Evolutionary conservation across 176 grass and related monocot genomes (phyloP), one percentile per base, ranked within the genome.

Genomic region (Pharus latifolius): DNA sequence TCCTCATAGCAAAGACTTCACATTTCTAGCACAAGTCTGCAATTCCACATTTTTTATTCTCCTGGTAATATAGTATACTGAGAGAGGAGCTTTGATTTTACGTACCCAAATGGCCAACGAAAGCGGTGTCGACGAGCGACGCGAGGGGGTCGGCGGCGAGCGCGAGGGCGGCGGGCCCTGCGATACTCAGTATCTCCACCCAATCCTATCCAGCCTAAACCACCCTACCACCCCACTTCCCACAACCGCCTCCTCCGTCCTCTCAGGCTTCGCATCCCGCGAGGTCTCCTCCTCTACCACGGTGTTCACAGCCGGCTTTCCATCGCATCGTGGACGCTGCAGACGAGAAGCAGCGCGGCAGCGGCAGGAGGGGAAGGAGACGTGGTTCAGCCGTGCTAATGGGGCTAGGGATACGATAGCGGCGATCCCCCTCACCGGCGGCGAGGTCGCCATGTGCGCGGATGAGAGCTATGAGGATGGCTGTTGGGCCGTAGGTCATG

Each of bases 101-200:
- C 28, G 50, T 84, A 91, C 88, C 88, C 10, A 91, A 17, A 74
- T 91, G 84, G 0, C 88, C 84, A 9, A 91, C 88, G 67, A 84
- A 87, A 43, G 88, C 84, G 43, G 88, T 91, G 78, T 91, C 88
- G 54, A 91, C 77, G 48, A 91, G 76, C 49, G 80, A 82, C 15
- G 84, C 49, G 22, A 91, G 70, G 27, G 84, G 84, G 66, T 91
- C 84, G 1, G 88, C 88, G 35, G 84, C 84, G 73, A 87, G 88
- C 32, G 88, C 80, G 44, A 91, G 64, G 29, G 49, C 77, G 29
- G 84, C 77, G 12, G 88, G 88, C 54, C 43, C 40, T 15, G 84
- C 88, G 51, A 87, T 87, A 72, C 44, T 49, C 18, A 87, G 13
- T 38, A 91, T 87, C 29, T 87, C 84, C 34, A 56, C 4, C 56